A percentile compares a stretch with the other conserved stretches of the same genome.
These are phyloP conservation scores for Veloboletus limbatus DNA, from an alignment of 1,284 basidiomycete genomes.

Conservation along the genomic window DNA sequence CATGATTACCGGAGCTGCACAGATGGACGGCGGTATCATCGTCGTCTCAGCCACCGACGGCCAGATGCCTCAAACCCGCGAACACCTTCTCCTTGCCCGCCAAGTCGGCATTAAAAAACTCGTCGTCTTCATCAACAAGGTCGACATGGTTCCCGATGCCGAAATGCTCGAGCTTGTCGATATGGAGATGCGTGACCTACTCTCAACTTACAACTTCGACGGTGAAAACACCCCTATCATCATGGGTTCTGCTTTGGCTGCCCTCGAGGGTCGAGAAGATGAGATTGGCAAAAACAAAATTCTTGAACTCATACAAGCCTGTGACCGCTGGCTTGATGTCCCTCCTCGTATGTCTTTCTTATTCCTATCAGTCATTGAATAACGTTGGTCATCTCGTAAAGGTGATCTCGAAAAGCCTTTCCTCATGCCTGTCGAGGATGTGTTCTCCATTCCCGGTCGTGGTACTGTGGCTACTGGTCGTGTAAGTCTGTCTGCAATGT, in stretches of 20 bases:
- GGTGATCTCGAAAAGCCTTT: constrained; percentile 98
- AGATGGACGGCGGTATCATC: constrained; percentile 98
- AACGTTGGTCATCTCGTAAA: constrained; percentile 26
- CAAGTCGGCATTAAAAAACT: constrained; percentile 99
- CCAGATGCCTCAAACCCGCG: constrained; percentile 99
- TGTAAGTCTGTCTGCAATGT: constrained; percentile 36
- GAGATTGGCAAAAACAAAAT: constrained; percentile 86
- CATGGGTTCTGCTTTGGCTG: constrained; percentile 95
- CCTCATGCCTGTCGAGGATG: constrained; percentile 96
- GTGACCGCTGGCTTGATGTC: constrained; percentile 94
- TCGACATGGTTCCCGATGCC: constrained; percentile 93
- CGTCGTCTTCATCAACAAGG: constrained; percentile 99
- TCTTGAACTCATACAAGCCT: constrained; percentile 80
- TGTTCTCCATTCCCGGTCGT: constrained; percentile 97
- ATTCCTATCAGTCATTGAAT: not conserved
- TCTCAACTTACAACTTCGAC: constrained; percentile 91
- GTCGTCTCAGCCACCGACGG: constrained; percentile 99
- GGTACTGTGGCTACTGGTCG: constrained; percentile 97
- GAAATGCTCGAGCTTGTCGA: constrained; percentile 99
- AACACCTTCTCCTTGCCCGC: constrained; percentile 95
- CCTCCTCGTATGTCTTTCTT: constrained; percentile 68
- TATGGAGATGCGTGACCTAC: constrained; percentile 99
- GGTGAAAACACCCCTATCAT: constrained; percentile 97
- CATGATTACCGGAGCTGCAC: constrained; percentile 99
- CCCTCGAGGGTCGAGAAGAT: constrained; percentile 81